Evolutionary conservation across 1,139 yeast genomes (phyloP).

Genomic region (Taiozyma onychis): DNA sequence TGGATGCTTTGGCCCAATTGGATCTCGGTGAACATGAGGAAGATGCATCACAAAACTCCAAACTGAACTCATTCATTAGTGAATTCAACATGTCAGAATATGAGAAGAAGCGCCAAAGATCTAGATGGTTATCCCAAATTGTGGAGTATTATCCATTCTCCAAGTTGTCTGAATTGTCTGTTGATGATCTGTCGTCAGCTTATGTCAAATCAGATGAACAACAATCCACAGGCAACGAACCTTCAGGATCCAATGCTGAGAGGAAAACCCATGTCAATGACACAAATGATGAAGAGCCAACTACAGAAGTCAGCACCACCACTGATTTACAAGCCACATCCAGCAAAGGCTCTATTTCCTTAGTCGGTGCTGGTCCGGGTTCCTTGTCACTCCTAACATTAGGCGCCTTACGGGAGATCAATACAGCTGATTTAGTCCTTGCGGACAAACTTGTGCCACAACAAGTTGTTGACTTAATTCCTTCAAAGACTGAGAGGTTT

Average conservation of each 20-base stretch:
- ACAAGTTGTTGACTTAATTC: slow-evolving; percentile 76
- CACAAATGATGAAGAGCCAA: background rate
- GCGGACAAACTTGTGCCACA: slow-evolving; percentile 94
- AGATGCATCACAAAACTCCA: slow-evolving; percentile 56
- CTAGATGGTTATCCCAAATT: slow-evolving; percentile 84
- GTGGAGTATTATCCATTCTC: slow-evolving; percentile 86
- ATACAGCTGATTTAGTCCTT: slow-evolving; percentile 74
- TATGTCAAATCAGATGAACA: slow-evolving; percentile 22
- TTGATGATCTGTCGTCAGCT: slow-evolving; percentile 48
- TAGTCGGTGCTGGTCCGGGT: slow-evolving; percentile 96
- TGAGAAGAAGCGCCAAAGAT: slow-evolving; percentile 52
- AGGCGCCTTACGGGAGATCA: slow-evolving; percentile 79
- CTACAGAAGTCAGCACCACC: background rate
- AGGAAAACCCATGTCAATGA: background rate
- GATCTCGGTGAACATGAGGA: slow-evolving; percentile 57
- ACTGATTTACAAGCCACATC: background rate
- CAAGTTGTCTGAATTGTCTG: slow-evolving; percentile 50
- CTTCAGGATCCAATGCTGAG: background rate
- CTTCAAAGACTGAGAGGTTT: slow-evolving; percentile 64
- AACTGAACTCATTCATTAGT: slow-evolving; percentile 54
- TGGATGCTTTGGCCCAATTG: slow-evolving; percentile 18
- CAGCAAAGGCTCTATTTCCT: slow-evolving; percentile 52
- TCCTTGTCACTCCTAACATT: slow-evolving; percentile 74
- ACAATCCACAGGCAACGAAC: background rate
- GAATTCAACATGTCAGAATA: slow-evolving; percentile 52